Evolutionary conservation across 2,329 filamentous ascomycete species (phyloP), one percentile per base, ranked within the genome.

Genomic region (Ophidiomyces ophidiicola): DNA sequence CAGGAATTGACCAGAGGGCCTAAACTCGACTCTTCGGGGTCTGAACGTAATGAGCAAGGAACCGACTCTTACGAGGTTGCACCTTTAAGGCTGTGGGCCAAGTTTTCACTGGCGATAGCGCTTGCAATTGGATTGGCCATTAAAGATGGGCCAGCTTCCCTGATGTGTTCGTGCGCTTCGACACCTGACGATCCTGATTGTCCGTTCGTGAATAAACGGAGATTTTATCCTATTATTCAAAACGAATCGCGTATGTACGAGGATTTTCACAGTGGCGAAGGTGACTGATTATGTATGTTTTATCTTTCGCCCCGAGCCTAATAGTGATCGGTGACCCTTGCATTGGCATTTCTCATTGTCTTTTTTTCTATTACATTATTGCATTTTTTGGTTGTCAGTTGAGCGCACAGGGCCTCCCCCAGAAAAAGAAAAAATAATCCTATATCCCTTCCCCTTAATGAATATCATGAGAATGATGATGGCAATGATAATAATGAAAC

Each of bases 81-180:
- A n/a, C n/a, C 51, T 24, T 53, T 65, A 6, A 56, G 54, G 41
- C 49, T 68, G 25, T 70, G 67, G 67, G 52, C 66, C 24, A 66
- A 63, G 44, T 68, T 70, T 46, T 65, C 61, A 6, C 50, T 68
- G 35, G 64, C 64, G 10, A 53, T 70, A 30, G 60, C 66, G 28
- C 55, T 69, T 42, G 67, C 66, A 8, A 57, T 70, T 30, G 66
- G 65, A n/a, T 55, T 65, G 2, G 67, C 67, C 5, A 56, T 70
- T 30, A 61, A 58, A 35, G 55, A 67, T 37, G 67, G 67, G 2
- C 67, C 67, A 11, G 63, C 52, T 11, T 56, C 46, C 6, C 19
- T 48, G 17, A 48, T 46, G 40, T 43, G 41, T 34, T 36, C 26
- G 14, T 48, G 43, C 14, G 34, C 34, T 6, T 5, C 15, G 10